phyloP scores from a whole-genome alignment of 2,329 filamentous ascomycete species.

The Exophiala aquamarina region DNA sequence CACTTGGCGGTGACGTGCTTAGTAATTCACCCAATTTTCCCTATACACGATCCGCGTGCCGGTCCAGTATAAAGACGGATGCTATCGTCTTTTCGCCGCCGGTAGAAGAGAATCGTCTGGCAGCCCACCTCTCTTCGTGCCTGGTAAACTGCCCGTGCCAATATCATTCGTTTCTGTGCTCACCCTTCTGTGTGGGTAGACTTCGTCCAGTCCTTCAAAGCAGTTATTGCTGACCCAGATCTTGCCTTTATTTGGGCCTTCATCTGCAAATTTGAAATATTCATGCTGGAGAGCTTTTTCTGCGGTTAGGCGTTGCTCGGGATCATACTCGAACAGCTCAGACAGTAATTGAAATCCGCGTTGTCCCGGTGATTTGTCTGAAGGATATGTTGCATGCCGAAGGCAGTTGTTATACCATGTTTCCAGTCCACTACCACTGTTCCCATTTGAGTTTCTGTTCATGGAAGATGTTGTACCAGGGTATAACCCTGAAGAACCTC shows the following conservation, averaged over 20 bases:
- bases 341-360: slow-evolving; percentile 83
- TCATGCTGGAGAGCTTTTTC: slow-evolving; percentile 84
- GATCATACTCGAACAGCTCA: slow-evolving; percentile 88
- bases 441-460: slow-evolving; percentile 45
- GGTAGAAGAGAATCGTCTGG: slow-evolving; percentile 64
- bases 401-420: slow-evolving; percentile 77
- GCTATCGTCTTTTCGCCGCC: slow-evolving; percentile 26
- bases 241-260: slow-evolving; percentile 26
- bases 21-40: too few species aligned
- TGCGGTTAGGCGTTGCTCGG: slow-evolving; percentile 81
- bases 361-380: slow-evolving; percentile 60
- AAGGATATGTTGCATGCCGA: slow-evolving; percentile 55
- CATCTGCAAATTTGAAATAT: slow-evolving; percentile 72
- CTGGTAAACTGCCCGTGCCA: slow-evolving; percentile 80
- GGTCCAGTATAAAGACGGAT: too few species aligned
- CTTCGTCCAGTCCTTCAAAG: slow-evolving; percentile 83
- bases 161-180: slow-evolving; percentile 97
- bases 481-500: slow-evolving; percentile 31
- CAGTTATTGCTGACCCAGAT: slow-evolving; percentile 70
- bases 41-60: too few species aligned
- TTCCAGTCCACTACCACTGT: slow-evolving; percentile 63
- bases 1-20: too few species aligned
- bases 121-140: slow-evolving; percentile 83
- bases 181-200: slow-evolving; percentile 87
- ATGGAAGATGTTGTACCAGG: slow-evolving; percentile 36